Percentiles rank a stretch among this genome's conserved stretches.
Conservation (phyloP, 495 filamentous ascomycete species). For the Hypoxylon lienhwacheense region DNA sequence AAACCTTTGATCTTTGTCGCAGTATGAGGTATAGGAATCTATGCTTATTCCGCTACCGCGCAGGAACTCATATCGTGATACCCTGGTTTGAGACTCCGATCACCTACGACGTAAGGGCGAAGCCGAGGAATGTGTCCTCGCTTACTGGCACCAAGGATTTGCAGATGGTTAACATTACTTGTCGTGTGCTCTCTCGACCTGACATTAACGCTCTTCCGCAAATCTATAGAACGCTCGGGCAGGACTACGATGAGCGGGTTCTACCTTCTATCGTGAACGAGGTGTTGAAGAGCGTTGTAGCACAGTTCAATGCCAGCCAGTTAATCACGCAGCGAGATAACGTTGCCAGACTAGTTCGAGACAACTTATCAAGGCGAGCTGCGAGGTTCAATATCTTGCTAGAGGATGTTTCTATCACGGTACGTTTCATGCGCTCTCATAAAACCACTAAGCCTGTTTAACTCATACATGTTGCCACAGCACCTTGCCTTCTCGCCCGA, state of each 20-base stretch:
- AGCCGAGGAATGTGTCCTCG: slow-evolving; percentile 94
- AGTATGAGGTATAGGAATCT: not conserved
- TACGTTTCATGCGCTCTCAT: slow-evolving; percentile 48
- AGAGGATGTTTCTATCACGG: slow-evolving; percentile 96
- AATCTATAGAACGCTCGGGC: slow-evolving; percentile 94
- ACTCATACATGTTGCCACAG: slow-evolving; percentile 49
- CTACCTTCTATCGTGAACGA: slow-evolving; percentile 98
- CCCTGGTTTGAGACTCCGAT: slow-evolving; percentile 98
- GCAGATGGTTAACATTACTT: slow-evolving; percentile 99
- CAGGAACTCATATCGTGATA: slow-evolving; percentile 89
- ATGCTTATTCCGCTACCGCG: slow-evolving; percentile 13
- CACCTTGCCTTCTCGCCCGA: slow-evolving; percentile 99
- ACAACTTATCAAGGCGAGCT: slow-evolving; percentile 87
- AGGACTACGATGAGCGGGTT: slow-evolving; percentile 95
- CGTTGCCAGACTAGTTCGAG: slow-evolving; percentile 85
- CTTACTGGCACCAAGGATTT: slow-evolving; percentile 98
- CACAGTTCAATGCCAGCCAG: slow-evolving; percentile 98
- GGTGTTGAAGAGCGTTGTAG: slow-evolving; percentile 97
- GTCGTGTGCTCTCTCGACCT: slow-evolving; percentile 95
- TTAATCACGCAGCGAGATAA: slow-evolving; percentile 98
- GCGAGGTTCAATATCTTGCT: slow-evolving; percentile 96
- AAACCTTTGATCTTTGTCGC: not conserved
- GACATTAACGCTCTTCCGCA: slow-evolving; percentile 85
- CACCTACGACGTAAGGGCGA: slow-evolving; percentile 95
- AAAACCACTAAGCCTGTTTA: not conserved